Conservation (phyloP, 441 rosid species). For the Erodium moschatum region DNA sequence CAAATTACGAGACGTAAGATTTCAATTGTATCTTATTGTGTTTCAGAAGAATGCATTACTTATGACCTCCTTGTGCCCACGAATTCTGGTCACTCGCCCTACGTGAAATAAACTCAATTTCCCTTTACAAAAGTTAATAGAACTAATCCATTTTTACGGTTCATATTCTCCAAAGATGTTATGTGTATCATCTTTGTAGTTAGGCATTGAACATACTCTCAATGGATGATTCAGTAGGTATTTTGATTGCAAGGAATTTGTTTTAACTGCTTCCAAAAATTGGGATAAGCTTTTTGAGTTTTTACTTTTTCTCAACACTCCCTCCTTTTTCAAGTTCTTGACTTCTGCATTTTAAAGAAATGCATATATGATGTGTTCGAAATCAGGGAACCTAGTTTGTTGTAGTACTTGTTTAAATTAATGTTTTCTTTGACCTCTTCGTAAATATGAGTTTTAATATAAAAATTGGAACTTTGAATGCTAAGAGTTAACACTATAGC, state of each 20-base stretch:
- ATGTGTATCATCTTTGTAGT: not conserved
- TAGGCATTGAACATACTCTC: not conserved
- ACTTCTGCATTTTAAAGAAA: not conserved
- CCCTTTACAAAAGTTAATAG: not conserved
- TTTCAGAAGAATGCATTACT: not conserved
- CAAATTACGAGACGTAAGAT: conserved; percentile 46
- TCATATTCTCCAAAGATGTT: not conserved
- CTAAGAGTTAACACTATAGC: not conserved
- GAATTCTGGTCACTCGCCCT: conserved; percentile 8
- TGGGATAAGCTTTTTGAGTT: not conserved
- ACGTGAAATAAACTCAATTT: not conserved
- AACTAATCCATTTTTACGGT: not conserved
- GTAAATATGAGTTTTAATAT: not conserved
- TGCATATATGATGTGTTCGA: not conserved
- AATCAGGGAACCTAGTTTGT: not conserved
- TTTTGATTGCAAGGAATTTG: not conserved
- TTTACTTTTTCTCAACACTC: not conserved
- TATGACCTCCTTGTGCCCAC: not conserved
- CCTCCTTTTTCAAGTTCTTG: not conserved
- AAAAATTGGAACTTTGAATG: not conserved
- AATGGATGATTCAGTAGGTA: not conserved
- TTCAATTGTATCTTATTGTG: conserved; percentile 8
- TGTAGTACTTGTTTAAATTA: not conserved
- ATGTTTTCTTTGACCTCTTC: not conserved
- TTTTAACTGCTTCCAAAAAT: not conserved